Conservation (phyloP, 2,329 filamentous ascomycete species). For the Botrytis tulipae region DNA sequence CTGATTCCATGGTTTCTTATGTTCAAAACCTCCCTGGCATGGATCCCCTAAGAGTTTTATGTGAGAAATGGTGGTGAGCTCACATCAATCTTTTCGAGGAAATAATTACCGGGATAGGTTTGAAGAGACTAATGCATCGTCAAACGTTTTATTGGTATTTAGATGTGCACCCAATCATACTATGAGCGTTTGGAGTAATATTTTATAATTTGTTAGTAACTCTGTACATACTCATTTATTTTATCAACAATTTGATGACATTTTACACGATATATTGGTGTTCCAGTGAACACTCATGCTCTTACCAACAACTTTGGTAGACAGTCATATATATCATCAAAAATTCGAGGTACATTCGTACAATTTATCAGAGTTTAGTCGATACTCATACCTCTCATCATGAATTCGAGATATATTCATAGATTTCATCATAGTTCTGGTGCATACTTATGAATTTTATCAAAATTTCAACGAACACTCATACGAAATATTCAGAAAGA, state of each 20-base stretch:
- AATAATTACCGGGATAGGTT: background rate
- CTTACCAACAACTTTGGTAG: background rate
- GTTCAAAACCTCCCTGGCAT: background rate
- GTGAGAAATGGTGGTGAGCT: background rate
- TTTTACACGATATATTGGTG: background rate
- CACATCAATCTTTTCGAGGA: background rate
- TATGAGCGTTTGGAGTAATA: background rate
- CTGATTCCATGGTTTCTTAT: background rate
- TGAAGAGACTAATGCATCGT: background rate
- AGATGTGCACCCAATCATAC: background rate
- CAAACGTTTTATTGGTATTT: background rate
- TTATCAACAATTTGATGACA: background rate
- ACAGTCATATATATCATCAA: background rate
- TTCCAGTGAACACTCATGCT: background rate
- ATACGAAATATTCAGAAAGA: background rate
- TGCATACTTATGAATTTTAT: background rate
- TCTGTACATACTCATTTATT: background rate
- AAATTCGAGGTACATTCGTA: background rate
- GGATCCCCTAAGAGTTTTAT: background rate
- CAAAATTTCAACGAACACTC: background rate
- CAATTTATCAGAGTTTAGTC: background rate
- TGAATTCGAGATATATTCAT: background rate
- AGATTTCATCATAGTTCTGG: rapidly evolving
- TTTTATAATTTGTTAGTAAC: background rate
- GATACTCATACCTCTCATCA: background rate